Evolutionary conservation across 2,329 filamentous ascomycete species (phyloP), one percentile per base, ranked within the genome.

Genomic region (Lecanosticta acicola): DNA sequence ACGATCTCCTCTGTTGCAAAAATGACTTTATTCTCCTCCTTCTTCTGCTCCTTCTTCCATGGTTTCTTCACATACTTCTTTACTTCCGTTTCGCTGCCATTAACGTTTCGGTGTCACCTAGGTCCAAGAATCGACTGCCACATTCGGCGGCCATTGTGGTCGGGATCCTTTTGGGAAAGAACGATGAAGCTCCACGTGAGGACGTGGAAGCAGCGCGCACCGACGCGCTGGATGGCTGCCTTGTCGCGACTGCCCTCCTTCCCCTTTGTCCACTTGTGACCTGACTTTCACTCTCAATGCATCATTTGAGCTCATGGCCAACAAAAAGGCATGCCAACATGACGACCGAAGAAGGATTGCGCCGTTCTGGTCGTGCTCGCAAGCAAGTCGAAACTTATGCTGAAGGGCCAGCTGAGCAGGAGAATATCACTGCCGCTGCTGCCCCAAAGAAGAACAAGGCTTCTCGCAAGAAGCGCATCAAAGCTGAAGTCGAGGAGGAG

Each of bases 321-420:
- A n/a, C 26, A 32, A 32, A 32, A 9, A 8, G 26, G 26, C 33
- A 29, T 5, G 5, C 11, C 20, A 39, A 32, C 18, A 44, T 42
- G 41, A 29, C 44, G 7, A 36, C 41, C 4, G 49, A 46, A 41
- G 39, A 40, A n/a, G 35, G 13, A 39, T 36, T 47, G 10, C 41
- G 57, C 29, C 54, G 55, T 24, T 55, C 51, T 7, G 39, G 32
- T 1, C 52, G 57, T 8, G 42, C 44, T n/a, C 51, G 57, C 37
- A 57, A 48, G 33, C 42, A 46, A 2, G 49, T 55, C 14, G 42
- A 46, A 5, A 50, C 34, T 3, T 51, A 56, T 20, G 54, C 54
- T 11, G 53, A 54, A 9, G 56, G 55, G 26, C 55, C 53, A 26
- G 51, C 50, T 29, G 45, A 51, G 13, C 21, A 51, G 9, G 38